phyloP scores from a whole-genome alignment of 371 early-diverging fungal genomes.

The Syncephalastrum sp. region DNA sequence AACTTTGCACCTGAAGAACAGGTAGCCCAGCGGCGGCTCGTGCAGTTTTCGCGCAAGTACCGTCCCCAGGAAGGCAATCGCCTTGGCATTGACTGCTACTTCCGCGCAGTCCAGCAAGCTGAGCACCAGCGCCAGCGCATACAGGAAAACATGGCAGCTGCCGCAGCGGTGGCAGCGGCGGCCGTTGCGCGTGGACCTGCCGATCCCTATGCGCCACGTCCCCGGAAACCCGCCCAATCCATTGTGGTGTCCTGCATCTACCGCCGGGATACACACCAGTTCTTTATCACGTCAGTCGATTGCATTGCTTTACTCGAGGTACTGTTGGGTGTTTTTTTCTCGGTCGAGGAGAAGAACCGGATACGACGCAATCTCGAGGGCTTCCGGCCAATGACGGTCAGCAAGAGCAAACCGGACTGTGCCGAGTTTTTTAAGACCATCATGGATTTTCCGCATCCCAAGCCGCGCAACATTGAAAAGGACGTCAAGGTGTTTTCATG shows the following conservation, averaged over 20 bases:
- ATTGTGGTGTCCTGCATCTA: constrained; percentile 81
- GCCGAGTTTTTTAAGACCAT: constrained; percentile 78
- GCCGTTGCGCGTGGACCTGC: constrained; percentile 8
- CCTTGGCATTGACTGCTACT: constrained; percentile 30
- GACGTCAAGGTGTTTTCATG: constrained; percentile 85
- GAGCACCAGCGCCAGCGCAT: constrained; percentile 21
- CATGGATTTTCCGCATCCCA: constrained; percentile 83
- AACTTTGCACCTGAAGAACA: constrained; percentile 68
- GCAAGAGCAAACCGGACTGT: constrained; percentile 72
- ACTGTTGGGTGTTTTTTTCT: constrained; percentile 72
- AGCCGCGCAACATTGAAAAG: constrained; percentile 85
- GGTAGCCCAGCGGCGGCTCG: constrained; percentile 64
- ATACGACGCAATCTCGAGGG: constrained; percentile 83
- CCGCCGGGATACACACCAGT: constrained; percentile 75
- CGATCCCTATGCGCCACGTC: not conserved
- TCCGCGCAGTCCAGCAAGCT: constrained; percentile 51
- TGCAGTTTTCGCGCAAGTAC: constrained; percentile 61
- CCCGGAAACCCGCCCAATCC: not conserved
- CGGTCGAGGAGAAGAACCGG: constrained; percentile 84
- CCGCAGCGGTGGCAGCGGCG: constrained; percentile 15
- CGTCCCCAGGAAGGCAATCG: constrained; percentile 6
- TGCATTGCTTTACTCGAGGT: constrained; percentile 77
- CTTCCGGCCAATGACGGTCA: constrained; percentile 77
- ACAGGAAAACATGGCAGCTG: constrained; percentile 17
- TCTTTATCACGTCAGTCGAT: constrained; percentile 79